These are phyloP conservation scores for Coniella vitis DNA, from an alignment of 2,329 filamentous ascomycete genomes.

Conservation along the genomic window DNA sequence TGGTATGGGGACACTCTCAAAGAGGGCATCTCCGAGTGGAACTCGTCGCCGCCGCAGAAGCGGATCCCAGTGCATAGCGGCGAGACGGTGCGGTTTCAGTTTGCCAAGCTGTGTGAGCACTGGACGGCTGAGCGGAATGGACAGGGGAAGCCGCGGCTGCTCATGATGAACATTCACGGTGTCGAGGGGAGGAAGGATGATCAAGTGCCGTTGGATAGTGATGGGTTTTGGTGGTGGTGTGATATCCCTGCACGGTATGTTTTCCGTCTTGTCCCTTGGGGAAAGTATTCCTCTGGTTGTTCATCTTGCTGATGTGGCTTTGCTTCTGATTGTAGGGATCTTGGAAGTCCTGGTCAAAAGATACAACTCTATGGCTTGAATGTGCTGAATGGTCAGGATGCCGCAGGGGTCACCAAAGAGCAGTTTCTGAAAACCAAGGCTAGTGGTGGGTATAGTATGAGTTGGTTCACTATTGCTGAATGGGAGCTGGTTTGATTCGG, in stretches of 20 bases:
- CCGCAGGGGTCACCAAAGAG: conserved; percentile 40
- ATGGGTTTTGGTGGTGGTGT: conserved; percentile 74
- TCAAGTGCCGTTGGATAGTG: conserved; percentile 65
- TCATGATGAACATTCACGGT: conserved; percentile 62
- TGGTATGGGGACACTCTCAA: conserved; percentile 38
- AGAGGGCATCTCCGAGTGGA: conserved; percentile 48
- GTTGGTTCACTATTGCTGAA: conserved; percentile 35
- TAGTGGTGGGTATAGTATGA: conserved; percentile 32
- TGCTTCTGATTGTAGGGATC: conserved; percentile 29
- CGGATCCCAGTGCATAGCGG: conserved; percentile 53
- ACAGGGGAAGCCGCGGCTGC: conserved; percentile 59
- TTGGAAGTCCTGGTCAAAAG: conserved; percentile 64
- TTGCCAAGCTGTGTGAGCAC: conserved; percentile 72
- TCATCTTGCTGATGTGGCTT: not conserved
- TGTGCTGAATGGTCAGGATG: conserved; percentile 37
- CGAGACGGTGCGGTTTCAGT: conserved; percentile 65
- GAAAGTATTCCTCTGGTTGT: not conserved
- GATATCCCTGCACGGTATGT: conserved; percentile 54
- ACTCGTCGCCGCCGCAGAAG: conserved; percentile 54
- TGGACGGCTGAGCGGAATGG: conserved; percentile 70
- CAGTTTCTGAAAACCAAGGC: conserved; percentile 39
- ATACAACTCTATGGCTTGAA: conserved; percentile 57
- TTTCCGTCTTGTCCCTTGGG: not conserved
- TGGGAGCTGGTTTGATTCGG: conserved; percentile 41
- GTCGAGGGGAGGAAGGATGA: conserved; percentile 61